Evolutionary conservation across 2,329 filamentous ascomycete species (phyloP), one percentile per base, ranked within the genome.

Genomic region (Fusarium abutilonis): DNA sequence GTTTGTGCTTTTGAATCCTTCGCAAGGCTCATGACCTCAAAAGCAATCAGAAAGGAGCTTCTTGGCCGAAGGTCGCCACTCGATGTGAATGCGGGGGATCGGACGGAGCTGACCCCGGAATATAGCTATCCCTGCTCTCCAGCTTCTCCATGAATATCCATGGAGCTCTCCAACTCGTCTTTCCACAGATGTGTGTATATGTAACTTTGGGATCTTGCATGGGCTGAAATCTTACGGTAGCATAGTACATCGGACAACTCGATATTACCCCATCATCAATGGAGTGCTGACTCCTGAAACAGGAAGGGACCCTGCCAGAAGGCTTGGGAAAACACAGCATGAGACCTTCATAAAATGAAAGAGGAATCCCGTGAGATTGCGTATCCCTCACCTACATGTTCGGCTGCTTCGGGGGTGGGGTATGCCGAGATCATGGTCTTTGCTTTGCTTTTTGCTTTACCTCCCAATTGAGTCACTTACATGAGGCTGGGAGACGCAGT

Each of bases 321-420:
- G 23, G 23, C 23, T 40, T 42, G 36, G 35, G 9, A 39, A 32
- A 39, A 26, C 15, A 41, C 15, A 57, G 58, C 40, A 62, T 45
- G 41, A 58, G 48, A 31, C 34, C 13, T 48, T 13, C 29, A 29
- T 38, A 15, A 50, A 53, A 51, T 61, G 58, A 53, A 51, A 63
- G 58, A 53, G 49, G 48, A 43, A 54, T 46, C 43, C 60, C 60
- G 43, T 61, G 19, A 32, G 35, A 31, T 35, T 29, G 38, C 21
- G 19, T 34, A 11, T 19, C 4, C 6, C 36, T 39, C 35, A 21
- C 29, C 36, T 14, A 19, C 28, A 19, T 19, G 19, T 4, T 34
- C 36, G 34, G 40, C 14, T 31, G 14, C 35, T 34, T 60, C 44
- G 44, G 56, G 38, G 26, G n/a, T 43, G 26, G 41, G 40, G 42